Base-by-base conservation (phyloP, 2,329 filamentous ascomycete species). In the Chaetomium sp. region DNA sequence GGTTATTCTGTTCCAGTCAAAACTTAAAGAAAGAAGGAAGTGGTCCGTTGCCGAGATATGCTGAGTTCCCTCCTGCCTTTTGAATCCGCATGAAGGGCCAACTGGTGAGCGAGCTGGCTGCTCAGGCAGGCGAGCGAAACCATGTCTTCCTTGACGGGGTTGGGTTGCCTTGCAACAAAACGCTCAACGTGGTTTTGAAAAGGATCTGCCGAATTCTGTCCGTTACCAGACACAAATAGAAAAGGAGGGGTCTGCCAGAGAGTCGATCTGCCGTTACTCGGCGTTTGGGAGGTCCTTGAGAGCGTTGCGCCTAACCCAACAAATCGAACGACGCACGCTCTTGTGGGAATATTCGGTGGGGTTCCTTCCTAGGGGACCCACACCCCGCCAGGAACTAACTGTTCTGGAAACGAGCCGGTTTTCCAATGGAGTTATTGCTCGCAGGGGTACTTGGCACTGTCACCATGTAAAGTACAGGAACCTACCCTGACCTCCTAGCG, bases 351-450 rank as follows among this genome's bases (percentile, higher is more conserved):
- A 49, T 49, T 56, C 55, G 51, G 61, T 55, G 61, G 65, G 61
- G 57, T 58, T 53, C 23, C n/a, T 21, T 45, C 33, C 21, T n/a
- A 2, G n/a, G 25, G 27, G 19, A 38, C 65, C 65, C 61, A 63
- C 66, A 63, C 68, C 68, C 66, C 62, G 33, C 64, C 57, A 65
- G 60, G 63, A 64, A 66, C 65, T 65, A 55, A 51, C 53, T 35
- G 33, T 69, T 70, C 67, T 70, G 69, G 69, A 70, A 69, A 65
- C 64, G 66, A 67, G 62, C 57, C 54, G 66, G 68, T 60, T 65
- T 66, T 60, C 63, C 50, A 64, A 62, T 62, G 62, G 55, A 58
- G 63, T 62, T 29, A 50, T 60, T 38, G 51, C 59, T 38, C 47
- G 45, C 60, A 63, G 57, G 65, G 65, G 65, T 67, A 57, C 66